phyloP scores from a whole-genome alignment of 768 basidiomycete species.

The Trichaptum fuscoviolaceum region DNA sequence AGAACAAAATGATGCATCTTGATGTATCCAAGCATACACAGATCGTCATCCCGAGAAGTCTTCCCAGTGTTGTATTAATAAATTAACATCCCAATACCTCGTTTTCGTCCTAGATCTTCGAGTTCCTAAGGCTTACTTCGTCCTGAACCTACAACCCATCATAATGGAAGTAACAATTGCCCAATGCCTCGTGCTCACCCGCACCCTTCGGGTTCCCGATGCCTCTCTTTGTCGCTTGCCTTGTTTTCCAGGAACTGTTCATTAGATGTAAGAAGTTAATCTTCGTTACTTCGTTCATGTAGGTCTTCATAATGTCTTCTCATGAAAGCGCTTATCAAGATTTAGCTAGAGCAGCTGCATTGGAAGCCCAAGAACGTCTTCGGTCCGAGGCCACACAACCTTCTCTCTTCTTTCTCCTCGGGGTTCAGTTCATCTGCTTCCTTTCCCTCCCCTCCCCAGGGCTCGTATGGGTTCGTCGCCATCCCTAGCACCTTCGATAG shows the following conservation, averaged over 20 bases:
- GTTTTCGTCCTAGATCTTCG: background rate
- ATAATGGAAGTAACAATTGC: too few relatives aligned
- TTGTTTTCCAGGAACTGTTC: background rate
- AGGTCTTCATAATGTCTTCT: background rate
- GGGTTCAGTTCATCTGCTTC: conserved; percentile 43
- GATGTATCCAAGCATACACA: background rate
- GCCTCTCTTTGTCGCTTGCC: background rate
- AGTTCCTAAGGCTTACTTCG: too few relatives aligned
- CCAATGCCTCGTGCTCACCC: too few relatives aligned
- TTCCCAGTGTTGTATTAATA: background rate
- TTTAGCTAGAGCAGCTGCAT: conserved; percentile 86
- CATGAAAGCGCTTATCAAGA: background rate
- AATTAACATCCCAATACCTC: background rate
- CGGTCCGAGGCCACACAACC: conserved; percentile 75
- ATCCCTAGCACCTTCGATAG: conserved; percentile 87
- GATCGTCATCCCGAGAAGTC: background rate
- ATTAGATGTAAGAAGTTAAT: background rate
- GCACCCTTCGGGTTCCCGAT: too few relatives aligned
- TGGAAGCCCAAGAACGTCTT: conserved; percentile 81
- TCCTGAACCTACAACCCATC: too few relatives aligned
- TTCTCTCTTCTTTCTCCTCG: conserved; percentile 64
- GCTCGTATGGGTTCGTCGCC: conserved; percentile 78
- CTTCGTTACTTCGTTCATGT: too few relatives aligned
- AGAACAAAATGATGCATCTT: background rate
- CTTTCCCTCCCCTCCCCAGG: conserved; percentile 77